Conservation (phyloP, 306 rosid species). For the Betula pendula region DNA sequence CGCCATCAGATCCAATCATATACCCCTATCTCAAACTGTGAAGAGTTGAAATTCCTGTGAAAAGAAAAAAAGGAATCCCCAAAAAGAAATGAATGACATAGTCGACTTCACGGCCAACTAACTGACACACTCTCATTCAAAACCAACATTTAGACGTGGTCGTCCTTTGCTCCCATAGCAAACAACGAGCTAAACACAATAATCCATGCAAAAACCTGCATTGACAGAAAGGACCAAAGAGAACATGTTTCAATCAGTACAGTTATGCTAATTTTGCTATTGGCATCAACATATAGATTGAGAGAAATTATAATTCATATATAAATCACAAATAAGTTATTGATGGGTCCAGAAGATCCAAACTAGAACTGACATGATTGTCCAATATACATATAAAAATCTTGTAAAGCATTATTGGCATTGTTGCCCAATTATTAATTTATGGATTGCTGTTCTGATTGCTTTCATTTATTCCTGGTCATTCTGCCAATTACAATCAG, state of each 20-base stretch:
- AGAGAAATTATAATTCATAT: neutral
- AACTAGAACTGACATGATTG: no score
- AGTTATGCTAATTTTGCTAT: neutral
- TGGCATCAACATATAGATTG: slow-evolving; percentile 3
- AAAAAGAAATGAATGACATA: slow-evolving; percentile 2
- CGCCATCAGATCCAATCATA: slow-evolving; percentile 40
- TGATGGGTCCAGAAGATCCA: no score
- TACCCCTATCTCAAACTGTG: slow-evolving; percentile 30
- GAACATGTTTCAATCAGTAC: neutral
- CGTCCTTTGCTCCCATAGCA: slow-evolving; percentile 28
- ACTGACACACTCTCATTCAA: slow-evolving; percentile 17
- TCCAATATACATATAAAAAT: neutral
- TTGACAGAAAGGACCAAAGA: slow-evolving; percentile 8
- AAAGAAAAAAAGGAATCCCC: neutral
- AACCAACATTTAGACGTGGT: slow-evolving; percentile 18
- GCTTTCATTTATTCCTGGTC: neutral
- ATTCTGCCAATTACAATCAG: neutral
- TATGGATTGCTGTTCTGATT: neutral
- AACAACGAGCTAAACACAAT: slow-evolving; percentile 28
- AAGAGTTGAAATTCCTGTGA: neutral
- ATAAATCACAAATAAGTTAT: no score
- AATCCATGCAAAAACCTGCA: slow-evolving; percentile 40
- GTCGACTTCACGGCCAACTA: slow-evolving; percentile 9
- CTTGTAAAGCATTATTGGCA: neutral
- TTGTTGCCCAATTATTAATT: neutral